phyloP scores from a whole-genome alignment of 768 basidiomycete species.

The Gymnopilus dilepis region DNA sequence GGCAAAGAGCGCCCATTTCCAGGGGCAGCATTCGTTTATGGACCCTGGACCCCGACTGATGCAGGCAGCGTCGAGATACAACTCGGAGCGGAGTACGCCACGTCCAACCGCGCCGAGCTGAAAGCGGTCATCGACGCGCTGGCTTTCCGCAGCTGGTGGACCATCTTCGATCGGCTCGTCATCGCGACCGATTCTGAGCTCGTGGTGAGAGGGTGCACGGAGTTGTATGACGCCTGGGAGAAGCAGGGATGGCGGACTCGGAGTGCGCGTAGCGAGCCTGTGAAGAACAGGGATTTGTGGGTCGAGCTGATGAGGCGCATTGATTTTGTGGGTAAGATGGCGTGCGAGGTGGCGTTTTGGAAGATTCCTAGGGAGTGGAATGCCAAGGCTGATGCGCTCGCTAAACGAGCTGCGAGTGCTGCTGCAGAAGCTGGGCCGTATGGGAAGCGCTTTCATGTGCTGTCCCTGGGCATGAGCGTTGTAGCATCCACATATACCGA shows the following conservation, averaged over 20 bases:
- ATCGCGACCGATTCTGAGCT: neutral
- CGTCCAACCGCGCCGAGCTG: neutral
- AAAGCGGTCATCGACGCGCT: neutral
- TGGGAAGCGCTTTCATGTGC: too few relatives aligned
- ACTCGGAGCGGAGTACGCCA: neutral
- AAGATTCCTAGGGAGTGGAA: neutral
- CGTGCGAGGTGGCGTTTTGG: neutral
- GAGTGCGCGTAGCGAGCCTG: neutral
- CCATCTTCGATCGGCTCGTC: neutral
- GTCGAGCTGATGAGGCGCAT: neutral
- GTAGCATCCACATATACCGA: too few relatives aligned
- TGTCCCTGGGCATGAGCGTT: too few relatives aligned
- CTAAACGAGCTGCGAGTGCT: neutral
- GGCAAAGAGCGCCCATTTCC: too few relatives aligned
- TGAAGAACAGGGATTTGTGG: neutral
- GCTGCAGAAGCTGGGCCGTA: too few relatives aligned
- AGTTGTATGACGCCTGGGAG: neutral
- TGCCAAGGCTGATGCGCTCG: neutral
- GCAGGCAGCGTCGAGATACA: neutral
- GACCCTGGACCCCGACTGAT: neutral
- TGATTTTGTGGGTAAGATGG: neutral
- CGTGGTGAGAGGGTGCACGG: neutral
- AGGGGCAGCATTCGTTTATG: too few relatives aligned
- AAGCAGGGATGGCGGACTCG: neutral
- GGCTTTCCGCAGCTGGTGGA: neutral